Evolutionary conservation across 2,329 filamentous ascomycete genomes (phyloP).

Genomic region (Amauroascus niger): DNA sequence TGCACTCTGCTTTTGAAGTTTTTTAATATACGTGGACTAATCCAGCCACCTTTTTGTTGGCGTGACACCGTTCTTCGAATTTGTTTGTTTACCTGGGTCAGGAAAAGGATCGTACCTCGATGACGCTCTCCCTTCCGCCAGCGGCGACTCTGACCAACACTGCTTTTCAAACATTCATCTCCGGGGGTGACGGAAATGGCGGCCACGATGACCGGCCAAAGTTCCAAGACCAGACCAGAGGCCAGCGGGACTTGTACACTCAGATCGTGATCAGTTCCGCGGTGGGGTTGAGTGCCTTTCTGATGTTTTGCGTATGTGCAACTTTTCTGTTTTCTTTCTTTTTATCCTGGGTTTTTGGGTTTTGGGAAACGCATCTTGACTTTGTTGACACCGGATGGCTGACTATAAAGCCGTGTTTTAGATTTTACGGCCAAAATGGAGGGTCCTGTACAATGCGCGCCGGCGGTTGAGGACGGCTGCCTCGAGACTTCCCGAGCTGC

Average conservation of each 20-base stretch:
- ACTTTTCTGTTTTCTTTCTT: too few relatives aligned
- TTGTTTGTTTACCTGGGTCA: background rate
- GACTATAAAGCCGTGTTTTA: slow-evolving; percentile 29
- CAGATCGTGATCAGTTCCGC: slow-evolving; percentile 38
- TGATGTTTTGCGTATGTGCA: slow-evolving; percentile 38
- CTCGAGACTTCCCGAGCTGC: slow-evolving; percentile 62
- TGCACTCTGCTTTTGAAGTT: too few relatives aligned
- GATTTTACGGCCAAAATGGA: slow-evolving; percentile 85
- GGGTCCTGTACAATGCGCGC: slow-evolving; percentile 76
- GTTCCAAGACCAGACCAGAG: slow-evolving; percentile 27
- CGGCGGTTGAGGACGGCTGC: slow-evolving; percentile 63
- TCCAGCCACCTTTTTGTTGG: background rate
- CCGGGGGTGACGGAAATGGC: background rate
- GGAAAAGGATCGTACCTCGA: slow-evolving; percentile 4
- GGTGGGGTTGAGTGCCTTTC: slow-evolving; percentile 36
- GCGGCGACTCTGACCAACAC: slow-evolving; percentile 19
- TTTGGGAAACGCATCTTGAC: background rate
- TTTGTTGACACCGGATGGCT: background rate
- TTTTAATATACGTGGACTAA: background rate
- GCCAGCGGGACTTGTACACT: slow-evolving; percentile 35
- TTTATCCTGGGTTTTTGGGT: too few relatives aligned
- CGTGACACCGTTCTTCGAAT: background rate
- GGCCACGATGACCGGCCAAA: slow-evolving; percentile 19
- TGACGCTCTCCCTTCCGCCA: slow-evolving; percentile 12
- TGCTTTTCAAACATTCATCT: slow-evolving; percentile 1